Evolutionary conservation across 2,329 filamentous ascomycete species (phyloP), one percentile per base, ranked within the genome.

Genomic region (Aureobasidium vineae): DNA sequence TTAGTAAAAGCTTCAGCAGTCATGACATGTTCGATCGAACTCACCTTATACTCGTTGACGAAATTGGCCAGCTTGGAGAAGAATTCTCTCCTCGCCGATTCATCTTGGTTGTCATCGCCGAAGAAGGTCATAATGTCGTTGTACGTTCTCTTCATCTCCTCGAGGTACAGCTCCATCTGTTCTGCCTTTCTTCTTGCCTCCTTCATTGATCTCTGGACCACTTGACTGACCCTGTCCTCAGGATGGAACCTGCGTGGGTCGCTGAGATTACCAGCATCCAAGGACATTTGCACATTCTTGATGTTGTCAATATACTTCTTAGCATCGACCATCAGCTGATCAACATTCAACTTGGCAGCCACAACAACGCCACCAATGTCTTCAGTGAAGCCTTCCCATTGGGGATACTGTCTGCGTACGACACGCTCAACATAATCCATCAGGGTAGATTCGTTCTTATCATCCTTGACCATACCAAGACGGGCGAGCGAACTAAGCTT

Each of bases 221-320:
- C 85, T 78, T 96, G 91, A 69, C 89, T 90, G 50, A 98, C 93
- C 68, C 95, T 91, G 77, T 99, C 95, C 78, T 98, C 91, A 21
- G 95, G 94, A 75, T 99, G 95, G 83, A 99, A 99, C 73, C 94
- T 96, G 83, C 95, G 97, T 52, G 94, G 90, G 75, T 99, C 95
- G 75, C 92, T 97, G 70, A 99, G 82, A 76, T 97, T 98, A 72
- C 95, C 95, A 40, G 88, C 90, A 78, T 99, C 95, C 60, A 99
- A 85, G 28, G 92, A 96, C 78, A 86, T 87, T 77, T 99, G 95
- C 36, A 98, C 88, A 75, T 97, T 97, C 77, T 90, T 90, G 79
- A 99, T 90, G 76, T 96, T 98, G 78, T 92, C 88, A 71, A 98
- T 94, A 80, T 98, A 99, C 76, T 85, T 91, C 81, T 88, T 94